Conservation (phyloP, 176 grass and related monocot species). For the Dendrocalamus sinicus region DNA sequence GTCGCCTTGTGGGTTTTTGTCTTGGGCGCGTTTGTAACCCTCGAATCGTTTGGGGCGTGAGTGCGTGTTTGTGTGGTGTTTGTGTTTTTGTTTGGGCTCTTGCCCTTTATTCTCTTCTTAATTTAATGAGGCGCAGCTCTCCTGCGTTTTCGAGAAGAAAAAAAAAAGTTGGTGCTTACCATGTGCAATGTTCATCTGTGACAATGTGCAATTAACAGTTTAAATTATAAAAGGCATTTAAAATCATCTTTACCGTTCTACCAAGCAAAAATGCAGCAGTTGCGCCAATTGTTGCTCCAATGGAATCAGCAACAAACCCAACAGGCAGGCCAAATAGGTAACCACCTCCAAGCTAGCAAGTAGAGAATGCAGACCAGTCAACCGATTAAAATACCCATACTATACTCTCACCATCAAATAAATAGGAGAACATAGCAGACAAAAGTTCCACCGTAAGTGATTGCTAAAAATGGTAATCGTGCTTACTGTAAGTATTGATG, state of each 20-base stretch:
- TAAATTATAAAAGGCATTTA: constrained; percentile 8
- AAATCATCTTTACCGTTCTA: constrained; percentile 73
- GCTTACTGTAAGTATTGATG: constrained; percentile 91
- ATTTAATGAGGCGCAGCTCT: too few relatives aligned
- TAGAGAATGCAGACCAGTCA: constrained; percentile 27
- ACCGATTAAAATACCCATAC: not conserved
- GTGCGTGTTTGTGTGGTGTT: too few relatives aligned
- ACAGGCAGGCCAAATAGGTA: constrained; percentile 94
- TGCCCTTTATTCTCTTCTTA: too few relatives aligned
- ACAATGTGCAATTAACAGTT: not conserved
- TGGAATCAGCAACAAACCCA: constrained; percentile 94
- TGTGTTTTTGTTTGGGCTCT: too few relatives aligned
- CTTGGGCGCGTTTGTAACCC: too few relatives aligned
- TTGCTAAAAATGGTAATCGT: not conserved
- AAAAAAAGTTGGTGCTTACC: not conserved
- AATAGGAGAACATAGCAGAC: not conserved
- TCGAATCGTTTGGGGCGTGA: too few relatives aligned
- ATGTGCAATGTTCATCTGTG: not conserved
- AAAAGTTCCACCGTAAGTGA: not conserved
- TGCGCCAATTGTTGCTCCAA: constrained; percentile 96
- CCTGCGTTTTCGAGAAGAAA: too few relatives aligned
- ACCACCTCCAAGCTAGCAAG: constrained; percentile 91
- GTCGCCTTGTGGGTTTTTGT: too few relatives aligned
- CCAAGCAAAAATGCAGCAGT: constrained; percentile 99
- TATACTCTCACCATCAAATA: not conserved